phyloP scores from a whole-genome alignment of 1,284 basidiomycete species.

The Apiotrichum gracile region DNA sequence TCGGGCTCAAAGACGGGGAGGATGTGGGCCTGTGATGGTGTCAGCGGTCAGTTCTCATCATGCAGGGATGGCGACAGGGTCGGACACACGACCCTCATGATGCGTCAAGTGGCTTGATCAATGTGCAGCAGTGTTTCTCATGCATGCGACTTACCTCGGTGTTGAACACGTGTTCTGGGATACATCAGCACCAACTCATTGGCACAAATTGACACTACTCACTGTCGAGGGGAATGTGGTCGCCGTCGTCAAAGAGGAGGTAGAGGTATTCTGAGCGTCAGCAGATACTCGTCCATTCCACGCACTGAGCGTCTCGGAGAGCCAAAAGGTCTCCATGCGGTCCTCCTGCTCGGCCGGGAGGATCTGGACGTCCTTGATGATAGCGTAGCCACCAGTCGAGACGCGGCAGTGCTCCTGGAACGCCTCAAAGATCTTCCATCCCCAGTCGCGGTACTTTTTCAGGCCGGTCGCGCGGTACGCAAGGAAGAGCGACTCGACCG shows the following conservation, averaged over 20 bases:
- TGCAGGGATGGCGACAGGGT: too few species aligned
- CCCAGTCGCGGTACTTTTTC: conserved; percentile 69
- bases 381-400: conserved; percentile 72
- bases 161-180: conserved; percentile 81
- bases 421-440: conserved; percentile 85
- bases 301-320: conserved; percentile 80
- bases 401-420: conserved; percentile 76
- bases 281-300: conserved; percentile 4
- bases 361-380: conserved; percentile 75
- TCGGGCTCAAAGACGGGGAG: conserved; percentile 45
- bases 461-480: conserved; percentile 81
- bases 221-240: conserved; percentile 67
- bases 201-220: conserved; percentile 28
- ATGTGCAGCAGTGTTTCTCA: too few species aligned
- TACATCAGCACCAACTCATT: background rate
- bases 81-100: too few species aligned
- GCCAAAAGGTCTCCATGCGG: conserved; percentile 92
- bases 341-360: conserved; percentile 63
- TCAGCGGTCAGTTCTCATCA: too few species aligned
- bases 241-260: conserved; percentile 73
- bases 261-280: conserved; percentile 67
- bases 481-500: conserved; percentile 86
- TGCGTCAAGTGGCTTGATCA: too few species aligned
- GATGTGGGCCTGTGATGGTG: conserved; percentile 39
- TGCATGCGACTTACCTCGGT: conserved; percentile 82